Conservation (phyloP, 2,329 filamentous ascomycete genomes). For the Xylariales sp. region DNA sequence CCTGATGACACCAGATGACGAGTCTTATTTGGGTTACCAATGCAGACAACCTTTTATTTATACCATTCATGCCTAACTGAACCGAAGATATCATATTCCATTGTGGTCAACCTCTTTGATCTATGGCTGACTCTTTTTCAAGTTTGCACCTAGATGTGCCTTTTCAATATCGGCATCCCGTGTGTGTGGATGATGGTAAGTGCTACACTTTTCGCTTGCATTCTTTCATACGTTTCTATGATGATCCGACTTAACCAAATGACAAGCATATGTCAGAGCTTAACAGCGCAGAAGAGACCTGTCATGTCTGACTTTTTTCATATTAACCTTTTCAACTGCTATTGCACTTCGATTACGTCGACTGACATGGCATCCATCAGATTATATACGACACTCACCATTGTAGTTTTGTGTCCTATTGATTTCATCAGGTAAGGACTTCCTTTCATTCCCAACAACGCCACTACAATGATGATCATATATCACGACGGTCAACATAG, state of each 20-base stretch:
- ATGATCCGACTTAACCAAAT: constrained; percentile 77
- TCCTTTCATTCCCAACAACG: constrained; percentile 7
- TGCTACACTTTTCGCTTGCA: constrained; percentile 2
- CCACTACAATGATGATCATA: constrained; percentile 61
- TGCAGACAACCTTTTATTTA: constrained; percentile 55
- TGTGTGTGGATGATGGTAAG: no score
- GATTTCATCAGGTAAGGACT: constrained; percentile 12
- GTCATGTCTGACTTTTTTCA: constrained; percentile 38
- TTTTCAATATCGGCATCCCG: no score
- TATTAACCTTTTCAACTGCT: neutral
- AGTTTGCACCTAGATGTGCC: no score
- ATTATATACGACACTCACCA: neutral
- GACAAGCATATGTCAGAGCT: constrained; percentile 99
- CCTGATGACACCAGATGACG: constrained; percentile 56
- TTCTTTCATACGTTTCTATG: constrained; percentile 44
- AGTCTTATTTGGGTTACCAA: constrained; percentile 60
- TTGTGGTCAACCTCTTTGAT: constrained; percentile 8
- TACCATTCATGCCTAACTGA: constrained; percentile 58
- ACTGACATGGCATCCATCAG: neutral
- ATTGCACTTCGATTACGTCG: neutral
- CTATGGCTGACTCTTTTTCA: constrained; percentile 4
- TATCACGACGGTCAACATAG: constrained; percentile 90
- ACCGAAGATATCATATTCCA: no score
- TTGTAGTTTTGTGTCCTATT: neutral
- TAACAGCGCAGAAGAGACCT: constrained; percentile 44